These are phyloP conservation scores for Pulveroboletus sp. DNA, from an alignment of 768 basidiomycete genomes.

Conservation along the genomic window DNA sequence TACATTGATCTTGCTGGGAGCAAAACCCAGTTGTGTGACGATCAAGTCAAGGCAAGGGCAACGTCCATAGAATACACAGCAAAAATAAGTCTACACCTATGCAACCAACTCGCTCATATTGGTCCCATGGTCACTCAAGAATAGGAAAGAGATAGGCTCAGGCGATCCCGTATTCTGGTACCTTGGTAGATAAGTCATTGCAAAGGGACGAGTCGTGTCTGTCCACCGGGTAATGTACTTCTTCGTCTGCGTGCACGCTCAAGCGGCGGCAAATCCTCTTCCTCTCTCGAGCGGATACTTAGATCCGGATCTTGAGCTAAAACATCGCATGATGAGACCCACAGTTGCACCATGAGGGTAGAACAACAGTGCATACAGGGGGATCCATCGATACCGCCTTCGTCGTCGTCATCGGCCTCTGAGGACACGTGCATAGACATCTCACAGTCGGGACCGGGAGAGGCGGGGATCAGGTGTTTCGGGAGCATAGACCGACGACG, in stretches of 20 bases:
- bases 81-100: neutral
- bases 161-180: no score
- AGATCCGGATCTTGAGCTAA: constrained; percentile 25
- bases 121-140: no score
- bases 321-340: constrained; percentile 3
- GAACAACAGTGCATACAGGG: constrained; percentile 19
- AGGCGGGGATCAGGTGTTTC: constrained; percentile 45
- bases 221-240: constrained; percentile 34
- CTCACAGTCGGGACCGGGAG: constrained; percentile 14
- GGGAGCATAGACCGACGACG: constrained; percentile 76
- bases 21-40: no score
- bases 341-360: neutral
- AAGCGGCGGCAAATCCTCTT: constrained; percentile 63
- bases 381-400: constrained; percentile 23
- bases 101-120: no score
- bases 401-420: constrained; percentile 28
- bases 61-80: constrained; percentile 4
- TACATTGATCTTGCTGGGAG: neutral
- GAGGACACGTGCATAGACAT: constrained; percentile 19
- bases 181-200: neutral
- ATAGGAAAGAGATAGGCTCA: no score
- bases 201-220: constrained; percentile 24
- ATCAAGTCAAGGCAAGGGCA: no score
- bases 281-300: constrained; percentile 36
- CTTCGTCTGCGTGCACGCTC: constrained; percentile 62